Conservation (phyloP, 768 basidiomycete genomes). For the Macrolepiota fuliginosa region DNA sequence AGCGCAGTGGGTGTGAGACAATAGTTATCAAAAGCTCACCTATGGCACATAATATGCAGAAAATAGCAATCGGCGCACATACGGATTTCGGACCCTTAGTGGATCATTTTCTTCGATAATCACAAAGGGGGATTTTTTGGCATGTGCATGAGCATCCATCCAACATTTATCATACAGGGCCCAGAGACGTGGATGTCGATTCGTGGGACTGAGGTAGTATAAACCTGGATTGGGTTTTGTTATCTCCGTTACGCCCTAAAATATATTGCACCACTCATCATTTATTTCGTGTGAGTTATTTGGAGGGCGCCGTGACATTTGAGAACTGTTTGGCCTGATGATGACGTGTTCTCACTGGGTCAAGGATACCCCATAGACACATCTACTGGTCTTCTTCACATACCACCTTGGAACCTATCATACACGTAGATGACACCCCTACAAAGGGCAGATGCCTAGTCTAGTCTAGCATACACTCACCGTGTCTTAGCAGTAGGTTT, state of each 20-base stretch:
- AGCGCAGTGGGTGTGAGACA: too few species aligned
- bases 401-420: too few species aligned
- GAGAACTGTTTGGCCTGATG: not conserved
- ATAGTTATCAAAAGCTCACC: too few species aligned
- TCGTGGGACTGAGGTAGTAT: constrained; percentile 36
- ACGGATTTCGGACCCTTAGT: constrained; percentile 75
- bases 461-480: too few species aligned
- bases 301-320: not conserved
- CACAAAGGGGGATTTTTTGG: too few species aligned
- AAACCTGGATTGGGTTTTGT: not conserved
- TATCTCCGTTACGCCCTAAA: not conserved
- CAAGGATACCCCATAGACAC: too few species aligned
- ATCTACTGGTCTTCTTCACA: too few species aligned
- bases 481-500: not conserved
- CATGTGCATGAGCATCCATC: too few species aligned
- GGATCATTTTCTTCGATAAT: too few species aligned
- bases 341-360: too few species aligned
- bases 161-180: constrained; percentile 26
- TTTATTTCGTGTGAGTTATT: not conserved
- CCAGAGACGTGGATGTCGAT: constrained; percentile 46
- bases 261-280: not conserved
- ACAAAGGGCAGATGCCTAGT: too few species aligned
- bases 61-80: constrained; percentile 55
- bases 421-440: too few species aligned
- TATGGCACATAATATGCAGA: constrained; percentile 31